Base-by-base conservation (phyloP, 352 stramenopile genomes). In the Aphanomyces cochlioides region DNA sequence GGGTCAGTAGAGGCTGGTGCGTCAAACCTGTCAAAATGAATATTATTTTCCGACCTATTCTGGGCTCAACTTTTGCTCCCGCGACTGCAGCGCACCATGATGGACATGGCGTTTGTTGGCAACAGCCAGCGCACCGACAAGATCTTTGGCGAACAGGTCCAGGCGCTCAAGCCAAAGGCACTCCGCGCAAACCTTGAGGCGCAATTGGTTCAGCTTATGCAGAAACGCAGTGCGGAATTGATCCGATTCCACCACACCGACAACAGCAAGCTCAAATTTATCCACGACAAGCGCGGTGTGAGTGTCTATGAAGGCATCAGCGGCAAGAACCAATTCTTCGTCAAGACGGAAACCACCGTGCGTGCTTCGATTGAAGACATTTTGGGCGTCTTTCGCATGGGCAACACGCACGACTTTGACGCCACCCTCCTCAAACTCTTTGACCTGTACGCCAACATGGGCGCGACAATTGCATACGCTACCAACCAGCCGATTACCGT, bases 361-460 rank as follows among this genome's bases (percentile, higher is more conserved):
- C 19, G 34, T 17, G 63, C 40, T 28, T 37, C 63, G 5, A 36
- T 69, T 3, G 63, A 69, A 7, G 63, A 69, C 50, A 50, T 69
- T 37, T 47, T 69, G 0, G 7, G 8, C 39, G 10, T 13, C 7
- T 69, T 69, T 39, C 38, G 3, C 15, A 69, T 69, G 63, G 36
- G 43, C 63, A 69, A 34, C 41, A 69, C 63, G 21, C 37, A 5
- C 7, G 63, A 69, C 5, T 60, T 69, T 63, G 63, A 69, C 50
- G 21, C 39, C 34, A 69, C 43, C 7, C 6, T 69, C 41, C 43
- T 40, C 63, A 69, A 69, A 34, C 21, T 69, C 34, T 69, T 69
- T 50, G 63, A 65, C 21, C 38, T 69, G 63, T 69, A 69, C 37
- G 63, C 63, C 6, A 61, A 69, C 63, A 65, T 40, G 8, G 63